Conservation (phyloP, 139 green algal species). For the Tetraselmis chui region DNA sequence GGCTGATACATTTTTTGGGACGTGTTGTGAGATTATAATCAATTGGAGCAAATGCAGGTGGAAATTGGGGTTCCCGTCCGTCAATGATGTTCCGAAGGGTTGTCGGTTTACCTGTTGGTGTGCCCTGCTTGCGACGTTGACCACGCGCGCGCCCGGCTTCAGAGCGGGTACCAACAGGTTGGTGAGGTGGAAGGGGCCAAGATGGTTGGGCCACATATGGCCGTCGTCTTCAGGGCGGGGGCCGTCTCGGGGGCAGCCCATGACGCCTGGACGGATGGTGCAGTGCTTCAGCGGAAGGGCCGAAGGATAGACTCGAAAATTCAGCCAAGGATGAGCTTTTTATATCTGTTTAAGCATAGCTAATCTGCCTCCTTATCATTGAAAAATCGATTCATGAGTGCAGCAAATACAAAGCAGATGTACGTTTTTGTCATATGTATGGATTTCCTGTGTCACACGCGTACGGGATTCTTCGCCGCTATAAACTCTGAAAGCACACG, state of each 20-base stretch:
- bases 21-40: too few relatives aligned
- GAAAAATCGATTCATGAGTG: too few relatives aligned
- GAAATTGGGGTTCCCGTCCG: too few relatives aligned
- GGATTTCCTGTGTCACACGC: not conserved
- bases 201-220: slow-evolving; percentile 47
- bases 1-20: too few relatives aligned
- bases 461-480: not conserved
- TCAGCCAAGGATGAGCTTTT: too few relatives aligned
- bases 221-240: slow-evolving; percentile 19
- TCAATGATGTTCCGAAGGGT: too few relatives aligned
- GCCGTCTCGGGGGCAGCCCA: slow-evolving; percentile 26
- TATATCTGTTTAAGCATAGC: too few relatives aligned
- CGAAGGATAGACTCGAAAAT: not conserved
- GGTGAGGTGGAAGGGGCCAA: slow-evolving; percentile 58
- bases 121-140: slow-evolving; percentile 50
- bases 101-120: slow-evolving; percentile 30
- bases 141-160: slow-evolving; percentile 24
- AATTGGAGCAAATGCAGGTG: too few relatives aligned
- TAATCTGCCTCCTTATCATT: too few relatives aligned
- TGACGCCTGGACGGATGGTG: slow-evolving; percentile 34
- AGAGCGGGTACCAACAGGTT: slow-evolving; percentile 45
- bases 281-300: not conserved
- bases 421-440: not conserved
- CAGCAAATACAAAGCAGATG: slow-evolving; percentile 5
- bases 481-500: not conserved